phyloP scores from a whole-genome alignment of 2,329 filamentous ascomycete species.

The Alternaria brassicae region DNA sequence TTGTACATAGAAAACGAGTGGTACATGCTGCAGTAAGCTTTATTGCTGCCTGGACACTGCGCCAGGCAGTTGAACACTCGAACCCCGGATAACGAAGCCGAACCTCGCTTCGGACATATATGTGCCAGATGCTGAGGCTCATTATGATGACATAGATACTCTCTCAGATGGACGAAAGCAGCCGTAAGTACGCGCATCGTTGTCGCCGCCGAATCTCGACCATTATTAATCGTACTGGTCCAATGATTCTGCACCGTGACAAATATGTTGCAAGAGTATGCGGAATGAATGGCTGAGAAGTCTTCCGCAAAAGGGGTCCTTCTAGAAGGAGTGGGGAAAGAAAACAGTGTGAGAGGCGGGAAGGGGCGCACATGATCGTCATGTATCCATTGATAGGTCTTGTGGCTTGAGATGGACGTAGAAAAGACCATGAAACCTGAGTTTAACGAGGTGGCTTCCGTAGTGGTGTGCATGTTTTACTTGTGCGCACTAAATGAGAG shows the following conservation, averaged over 20 bases:
- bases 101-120: not conserved
- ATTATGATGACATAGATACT: not conserved
- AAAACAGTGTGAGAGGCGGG: not conserved
- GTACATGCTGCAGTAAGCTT: not conserved
- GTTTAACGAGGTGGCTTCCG: not conserved
- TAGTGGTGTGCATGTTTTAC: slow-evolving; percentile 4
- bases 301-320: slow-evolving; percentile 1
- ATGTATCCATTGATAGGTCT: not conserved
- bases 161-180: not conserved
- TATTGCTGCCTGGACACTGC: slow-evolving; percentile 2
- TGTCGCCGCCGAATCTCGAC: not conserved
- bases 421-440: not conserved
- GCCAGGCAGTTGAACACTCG: not conserved
- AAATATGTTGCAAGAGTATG: not conserved
- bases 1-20: not conserved
- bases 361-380: slow-evolving; percentile 2
- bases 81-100: not conserved
- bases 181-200: not conserved
- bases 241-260: not conserved
- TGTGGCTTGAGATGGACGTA: not conserved
- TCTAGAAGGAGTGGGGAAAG: slow-evolving; percentile 11
- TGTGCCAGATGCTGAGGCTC: not conserved
- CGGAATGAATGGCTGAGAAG: not conserved
- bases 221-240: not conserved
- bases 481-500: not conserved